These are phyloP conservation scores for Goffeauzyma gilvescens DNA, from an alignment of 768 basidiomycete genomes.

Conservation along the genomic window DNA sequence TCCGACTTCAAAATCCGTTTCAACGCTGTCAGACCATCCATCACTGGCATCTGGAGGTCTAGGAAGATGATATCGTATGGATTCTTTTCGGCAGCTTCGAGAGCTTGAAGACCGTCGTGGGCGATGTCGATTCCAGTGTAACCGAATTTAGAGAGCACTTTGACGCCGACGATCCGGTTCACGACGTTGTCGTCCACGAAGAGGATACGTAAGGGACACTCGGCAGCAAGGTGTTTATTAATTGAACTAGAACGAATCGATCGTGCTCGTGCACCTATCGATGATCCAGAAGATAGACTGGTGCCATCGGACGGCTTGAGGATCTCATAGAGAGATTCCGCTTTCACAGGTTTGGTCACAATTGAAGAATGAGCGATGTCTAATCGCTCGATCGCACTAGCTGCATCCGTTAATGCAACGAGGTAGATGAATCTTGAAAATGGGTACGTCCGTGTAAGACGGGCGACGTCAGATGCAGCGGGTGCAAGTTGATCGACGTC, in stretches of 20 bases:
- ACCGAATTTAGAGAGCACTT: constrained; percentile 22
- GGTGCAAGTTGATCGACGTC: neutral
- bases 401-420: constrained; percentile 15
- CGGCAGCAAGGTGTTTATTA: too few relatives aligned
- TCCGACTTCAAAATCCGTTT: constrained; percentile 13
- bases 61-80: constrained; percentile 26
- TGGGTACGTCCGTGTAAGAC: too few relatives aligned
- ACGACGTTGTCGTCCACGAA: constrained; percentile 24
- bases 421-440: constrained; percentile 22
- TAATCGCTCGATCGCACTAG: constrained; percentile 11
- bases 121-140: constrained; percentile 21
- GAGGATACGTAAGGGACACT: constrained; percentile 18
- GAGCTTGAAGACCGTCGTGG: constrained; percentile 21
- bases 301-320: too few relatives aligned
- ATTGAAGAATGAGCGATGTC: constrained; percentile 17
- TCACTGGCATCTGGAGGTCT: constrained; percentile 25
- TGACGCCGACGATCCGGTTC: constrained; percentile 17
- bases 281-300: too few relatives aligned
- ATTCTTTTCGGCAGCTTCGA: constrained; percentile 19
- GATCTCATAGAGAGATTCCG: constrained; percentile 13
- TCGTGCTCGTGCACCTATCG: too few relatives aligned
- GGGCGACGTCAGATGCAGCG: neutral
- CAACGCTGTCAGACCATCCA: constrained; percentile 18
- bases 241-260: too few relatives aligned
- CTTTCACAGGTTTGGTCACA: constrained; percentile 23